Percentiles rank a stretch among this genome's conserved stretches.
Evolutionary conservation across 169 alveolate species (phyloP).

Genomic region (Plasmodium coatneyi): DNA sequence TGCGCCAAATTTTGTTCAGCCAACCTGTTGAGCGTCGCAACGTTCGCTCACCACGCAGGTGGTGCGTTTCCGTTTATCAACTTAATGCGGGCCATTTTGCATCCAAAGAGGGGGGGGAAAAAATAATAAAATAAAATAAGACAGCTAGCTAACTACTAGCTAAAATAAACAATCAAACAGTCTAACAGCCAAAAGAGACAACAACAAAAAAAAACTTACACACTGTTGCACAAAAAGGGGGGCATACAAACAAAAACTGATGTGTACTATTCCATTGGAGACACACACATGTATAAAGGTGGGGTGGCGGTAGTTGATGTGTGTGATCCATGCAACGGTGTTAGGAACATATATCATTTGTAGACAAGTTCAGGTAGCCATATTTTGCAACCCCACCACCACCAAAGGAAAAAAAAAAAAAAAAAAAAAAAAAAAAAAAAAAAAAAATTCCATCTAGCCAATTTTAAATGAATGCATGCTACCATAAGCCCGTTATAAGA

Average conservation of each 20-base stretch:
- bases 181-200: not conserved
- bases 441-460: conserved; percentile 1
- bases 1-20: not conserved
- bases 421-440: conserved; percentile 5
- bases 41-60: not conserved
- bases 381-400: not conserved
- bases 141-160: not conserved
- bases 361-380: not conserved
- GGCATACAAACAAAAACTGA: too few species aligned
- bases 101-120: too few species aligned
- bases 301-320: too few species aligned
- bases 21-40: not conserved
- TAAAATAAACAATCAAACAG: not conserved
- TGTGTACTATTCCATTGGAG: not conserved
- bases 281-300: not conserved
- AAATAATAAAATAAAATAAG: too few species aligned
- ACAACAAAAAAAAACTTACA: not conserved
- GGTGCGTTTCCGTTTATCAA: not conserved
- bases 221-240: not conserved
- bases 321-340: not conserved
- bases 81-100: not conserved
- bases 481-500: not conserved
- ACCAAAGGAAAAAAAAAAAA: too few species aligned
- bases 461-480: not conserved
- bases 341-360: not conserved